phyloP scores from a whole-genome alignment of 768 basidiomycete genomes.

The Rhodotorula kratochvilovae region DNA sequence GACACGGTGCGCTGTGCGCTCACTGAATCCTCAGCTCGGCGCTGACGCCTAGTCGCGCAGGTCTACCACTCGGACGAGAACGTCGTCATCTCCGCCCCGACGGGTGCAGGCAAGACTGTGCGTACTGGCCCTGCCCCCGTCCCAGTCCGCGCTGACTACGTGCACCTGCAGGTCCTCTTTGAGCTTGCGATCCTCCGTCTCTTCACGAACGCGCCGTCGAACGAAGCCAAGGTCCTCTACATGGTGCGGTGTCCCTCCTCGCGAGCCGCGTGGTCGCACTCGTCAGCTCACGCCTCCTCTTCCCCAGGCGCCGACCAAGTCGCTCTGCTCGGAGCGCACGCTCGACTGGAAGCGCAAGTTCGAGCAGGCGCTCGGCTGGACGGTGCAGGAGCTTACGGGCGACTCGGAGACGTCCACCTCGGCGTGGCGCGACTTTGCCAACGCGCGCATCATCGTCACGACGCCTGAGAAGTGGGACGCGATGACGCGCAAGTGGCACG shows the following conservation, averaged over 20 bases:
- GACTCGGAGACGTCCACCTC: constrained; percentile 68
- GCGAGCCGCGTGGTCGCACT: too few relatives aligned
- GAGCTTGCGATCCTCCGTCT: constrained; percentile 81
- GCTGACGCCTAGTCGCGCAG: constrained; percentile 10
- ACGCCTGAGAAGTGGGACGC: constrained; percentile 97
- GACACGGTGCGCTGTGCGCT: constrained; percentile 57
- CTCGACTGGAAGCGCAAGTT: constrained; percentile 83
- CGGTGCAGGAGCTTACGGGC: constrained; percentile 81
- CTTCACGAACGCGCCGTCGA: constrained; percentile 48
- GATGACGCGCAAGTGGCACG: constrained; percentile 76
- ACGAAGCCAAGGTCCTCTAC: constrained; percentile 68
- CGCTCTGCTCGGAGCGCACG: constrained; percentile 76
- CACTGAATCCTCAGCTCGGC: constrained; percentile 49
- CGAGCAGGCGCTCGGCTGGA: constrained; percentile 71
- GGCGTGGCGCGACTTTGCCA: constrained; percentile 68
- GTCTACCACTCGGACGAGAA: constrained; percentile 47
- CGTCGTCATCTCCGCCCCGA: constrained; percentile 63
- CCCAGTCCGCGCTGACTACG: neutral
- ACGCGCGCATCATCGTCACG: constrained; percentile 43
- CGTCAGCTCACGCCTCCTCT: neutral
- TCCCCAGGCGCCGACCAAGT: constrained; percentile 53
- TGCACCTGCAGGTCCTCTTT: constrained; percentile 59
- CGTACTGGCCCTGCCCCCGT: neutral
- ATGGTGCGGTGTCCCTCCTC: constrained; percentile 52
- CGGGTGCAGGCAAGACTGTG: constrained; percentile 86